Evolutionary conservation across 2,329 filamentous ascomycete species (phyloP), one percentile per base, ranked within the genome.

Genomic region (Xylariomycetidae sp.): DNA sequence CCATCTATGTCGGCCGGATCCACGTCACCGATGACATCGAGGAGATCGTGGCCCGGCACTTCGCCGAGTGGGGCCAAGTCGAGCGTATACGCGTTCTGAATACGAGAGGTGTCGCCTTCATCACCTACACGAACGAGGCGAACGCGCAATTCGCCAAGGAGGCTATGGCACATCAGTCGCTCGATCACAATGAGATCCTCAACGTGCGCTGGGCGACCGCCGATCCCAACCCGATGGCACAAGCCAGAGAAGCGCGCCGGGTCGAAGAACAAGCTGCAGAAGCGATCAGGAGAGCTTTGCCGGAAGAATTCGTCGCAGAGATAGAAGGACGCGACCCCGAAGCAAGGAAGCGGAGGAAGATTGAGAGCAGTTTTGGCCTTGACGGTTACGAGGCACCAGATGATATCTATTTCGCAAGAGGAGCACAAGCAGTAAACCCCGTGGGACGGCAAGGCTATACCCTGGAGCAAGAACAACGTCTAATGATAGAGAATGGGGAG

Each of bases 201-300:
- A 98, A 98, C 59, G 89, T 98, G 29, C 75, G 93, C 43, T 98
- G 92, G 92, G 92, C 92, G 25, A 98, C 92, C 0, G 84, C 87
- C 6, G 92, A 98, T 55, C 92, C 92, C 1, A 98, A 98, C 48
- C 92, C 92, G 0, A 81, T 92, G 68, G 88, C 90, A 2, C 87
- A 95, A 58, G 93, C 93, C 44, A 75, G 93, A 39, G 92, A 98
- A 61, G 90, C 84, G 3, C 73, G 83, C 24, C 74, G 82, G 25
- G 82, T 98, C 39, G 92, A 98, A 56, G 92, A 98, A 55, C 92
- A 98, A 58, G 92, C 92, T 2, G 92, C 92, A 0, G 92, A 95
- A 52, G 93, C 92, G 2, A 87, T 98, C 37, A 71, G 92, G 13
- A 73, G 84, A 44, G 90, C 92, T 0, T 66, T 98, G 4, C 92